phyloP scores from a whole-genome alignment of 352 stramenopile species.

The Pythium aquatile region DNA sequence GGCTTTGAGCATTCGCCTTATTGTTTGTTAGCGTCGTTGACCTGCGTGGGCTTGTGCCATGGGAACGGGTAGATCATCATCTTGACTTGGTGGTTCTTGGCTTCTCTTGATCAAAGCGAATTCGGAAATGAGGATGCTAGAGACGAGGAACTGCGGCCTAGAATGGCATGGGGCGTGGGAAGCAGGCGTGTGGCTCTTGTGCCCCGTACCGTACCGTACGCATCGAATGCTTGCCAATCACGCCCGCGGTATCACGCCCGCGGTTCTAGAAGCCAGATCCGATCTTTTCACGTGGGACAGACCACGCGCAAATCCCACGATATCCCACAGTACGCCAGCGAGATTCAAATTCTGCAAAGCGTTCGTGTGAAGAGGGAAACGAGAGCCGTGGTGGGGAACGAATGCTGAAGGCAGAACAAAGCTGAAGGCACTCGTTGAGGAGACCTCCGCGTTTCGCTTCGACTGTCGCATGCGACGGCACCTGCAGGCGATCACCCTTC shows the following conservation, averaged over 20 bases:
- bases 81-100: neutral
- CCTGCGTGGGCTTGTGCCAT: conserved; percentile 14
- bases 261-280: neutral
- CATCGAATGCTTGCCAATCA: neutral
- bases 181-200: too few relatives aligned
- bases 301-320: neutral
- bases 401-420: neutral
- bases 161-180: too few relatives aligned
- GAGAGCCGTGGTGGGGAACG: neutral
- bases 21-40: conserved; percentile 6
- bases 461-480: neutral
- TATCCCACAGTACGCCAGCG: neutral
- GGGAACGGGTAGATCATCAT: conserved; percentile 24
- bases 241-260: neutral
- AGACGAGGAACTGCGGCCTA: too few relatives aligned
- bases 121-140: conserved; percentile 6
- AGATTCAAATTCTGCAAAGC: neutral
- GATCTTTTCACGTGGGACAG: neutral
- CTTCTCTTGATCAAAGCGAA: conserved; percentile 5
- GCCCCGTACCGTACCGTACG: too few relatives aligned
- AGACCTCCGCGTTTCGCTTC: neutral
- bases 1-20: neutral
- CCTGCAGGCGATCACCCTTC: too few relatives aligned
- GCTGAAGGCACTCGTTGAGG: neutral
- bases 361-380: neutral